Conservation (phyloP, 1,284 basidiomycete species). For the Melampsora americana region DNA sequence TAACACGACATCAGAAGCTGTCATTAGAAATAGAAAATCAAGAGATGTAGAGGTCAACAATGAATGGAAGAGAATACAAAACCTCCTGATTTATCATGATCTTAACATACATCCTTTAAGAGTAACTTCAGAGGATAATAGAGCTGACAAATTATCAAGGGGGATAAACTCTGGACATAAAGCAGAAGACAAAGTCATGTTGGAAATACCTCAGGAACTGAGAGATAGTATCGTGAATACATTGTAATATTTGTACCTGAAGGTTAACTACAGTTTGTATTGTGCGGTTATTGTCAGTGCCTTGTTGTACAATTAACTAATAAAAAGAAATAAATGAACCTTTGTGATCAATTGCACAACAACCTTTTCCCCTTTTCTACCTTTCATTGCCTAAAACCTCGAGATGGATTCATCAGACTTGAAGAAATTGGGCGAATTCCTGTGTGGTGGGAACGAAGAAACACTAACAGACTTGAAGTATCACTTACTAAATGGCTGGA, state of each 20-base stretch:
- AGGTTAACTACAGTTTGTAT: too few species aligned
- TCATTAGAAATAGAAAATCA: conserved; percentile 12
- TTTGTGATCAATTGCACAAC: too few species aligned
- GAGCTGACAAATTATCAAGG: conserved; percentile 3
- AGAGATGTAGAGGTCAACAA: not conserved
- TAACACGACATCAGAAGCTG: conserved; percentile 11
- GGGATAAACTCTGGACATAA: not conserved
- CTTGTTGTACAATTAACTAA: too few species aligned
- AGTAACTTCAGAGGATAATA: not conserved
- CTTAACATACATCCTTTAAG: not conserved
- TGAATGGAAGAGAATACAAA: conserved; percentile 13
- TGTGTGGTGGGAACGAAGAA: too few species aligned
- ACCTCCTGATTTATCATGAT: not conserved
- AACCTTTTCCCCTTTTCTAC: too few species aligned
- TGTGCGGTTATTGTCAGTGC: too few species aligned
- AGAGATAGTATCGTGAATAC: not conserved
- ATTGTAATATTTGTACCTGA: too few species aligned
- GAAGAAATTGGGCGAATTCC: too few species aligned
- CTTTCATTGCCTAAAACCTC: too few species aligned
- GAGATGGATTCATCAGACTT: too few species aligned
- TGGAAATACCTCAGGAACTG: not conserved
- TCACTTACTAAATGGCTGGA: conserved; percentile 6
- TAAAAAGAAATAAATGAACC: too few species aligned
- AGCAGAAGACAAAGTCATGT: not conserved
- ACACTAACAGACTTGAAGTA: not conserved